Evolutionary conservation across 2,329 filamentous ascomycete genomes (phyloP), one percentile per base, ranked within the genome.

Genomic region (Talaromyces islandicus): DNA sequence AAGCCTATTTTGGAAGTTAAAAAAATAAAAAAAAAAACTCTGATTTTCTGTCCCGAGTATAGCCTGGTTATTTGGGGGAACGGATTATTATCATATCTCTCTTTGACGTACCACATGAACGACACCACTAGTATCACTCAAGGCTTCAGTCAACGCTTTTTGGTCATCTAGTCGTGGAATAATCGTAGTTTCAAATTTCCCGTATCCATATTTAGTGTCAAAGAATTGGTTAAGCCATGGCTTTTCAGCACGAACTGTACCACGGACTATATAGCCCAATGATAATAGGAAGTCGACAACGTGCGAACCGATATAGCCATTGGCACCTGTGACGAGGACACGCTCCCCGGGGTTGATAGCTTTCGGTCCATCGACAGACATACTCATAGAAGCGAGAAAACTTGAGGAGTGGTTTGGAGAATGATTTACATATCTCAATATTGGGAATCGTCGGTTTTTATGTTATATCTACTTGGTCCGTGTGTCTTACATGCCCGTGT

Each of bases 251-350:
- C 79, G 73, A n/a, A 76, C 71, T 7, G 77, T 79, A 19, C 78
- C 77, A 10, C 77, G 74, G 12, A 81, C 78, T 17, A 64, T 67
- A 64, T 72, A 80, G 14, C 77, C 77, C 3, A 67, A 65, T 4
- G 71, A 60, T 7, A 81, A 71, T 21, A 81, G 67, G 17, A 73
- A 65, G 21, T 77, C 64, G 24, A 69, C 65, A 43, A 30, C 6
- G 29, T 30, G 29, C 9, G 29, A 30, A 9, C 29, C 29, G 10
- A 30, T 30, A 30, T 30, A 30, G 29, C 79, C 78, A 19, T 73
- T 80, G 0, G 70, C 74, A 5, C 79, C 78, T 0, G 78, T 80
- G 11, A 82, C 73, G 4, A 81, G 73, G 27, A 81, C 32, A 14
- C 32, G 32, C 32, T 35, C 32, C 4, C 32, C 32, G 12, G 32